Conservation (phyloP, 768 basidiomycete species). For the Suillus weaverae region DNA sequence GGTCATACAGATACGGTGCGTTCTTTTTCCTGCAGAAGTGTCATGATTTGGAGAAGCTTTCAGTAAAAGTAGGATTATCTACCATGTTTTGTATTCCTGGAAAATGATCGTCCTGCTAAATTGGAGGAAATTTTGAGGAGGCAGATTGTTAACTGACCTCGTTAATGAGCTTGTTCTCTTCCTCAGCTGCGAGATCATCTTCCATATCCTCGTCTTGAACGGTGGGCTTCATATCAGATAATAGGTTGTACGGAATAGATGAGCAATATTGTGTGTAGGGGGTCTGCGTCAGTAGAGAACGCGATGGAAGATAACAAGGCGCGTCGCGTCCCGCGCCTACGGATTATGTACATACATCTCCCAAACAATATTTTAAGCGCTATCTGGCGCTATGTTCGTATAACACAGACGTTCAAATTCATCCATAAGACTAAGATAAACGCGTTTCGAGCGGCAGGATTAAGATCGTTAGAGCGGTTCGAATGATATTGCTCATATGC, state of each 20-base stretch:
- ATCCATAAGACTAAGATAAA: background rate
- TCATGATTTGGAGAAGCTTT: background rate
- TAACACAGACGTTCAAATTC: background rate
- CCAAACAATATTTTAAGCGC: background rate
- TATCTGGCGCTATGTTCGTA: background rate
- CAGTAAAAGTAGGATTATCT: constrained; percentile 11
- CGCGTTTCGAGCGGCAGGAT: background rate
- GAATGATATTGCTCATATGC: background rate
- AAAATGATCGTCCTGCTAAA: constrained; percentile 8
- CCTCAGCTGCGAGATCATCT: constrained; percentile 79
- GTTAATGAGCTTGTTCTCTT: constrained; percentile 86
- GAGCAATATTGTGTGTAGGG: background rate
- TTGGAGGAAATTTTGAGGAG: constrained; percentile 12
- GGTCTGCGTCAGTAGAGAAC: background rate
- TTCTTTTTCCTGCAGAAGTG: constrained; percentile 79
- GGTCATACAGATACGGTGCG: constrained; percentile 96
- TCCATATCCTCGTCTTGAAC: constrained; percentile 64
- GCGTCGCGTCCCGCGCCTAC: constrained; percentile 25
- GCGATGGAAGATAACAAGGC: constrained; percentile 9
- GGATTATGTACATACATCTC: background rate
- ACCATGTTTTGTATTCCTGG: constrained; percentile 89
- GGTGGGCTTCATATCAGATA: constrained; percentile 44
- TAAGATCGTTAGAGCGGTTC: background rate
- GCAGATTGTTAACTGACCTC: constrained; percentile 51
- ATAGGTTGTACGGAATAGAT: background rate